Conservation (phyloP, 768 basidiomycete species). For the Tylopilus intermedius region DNA sequence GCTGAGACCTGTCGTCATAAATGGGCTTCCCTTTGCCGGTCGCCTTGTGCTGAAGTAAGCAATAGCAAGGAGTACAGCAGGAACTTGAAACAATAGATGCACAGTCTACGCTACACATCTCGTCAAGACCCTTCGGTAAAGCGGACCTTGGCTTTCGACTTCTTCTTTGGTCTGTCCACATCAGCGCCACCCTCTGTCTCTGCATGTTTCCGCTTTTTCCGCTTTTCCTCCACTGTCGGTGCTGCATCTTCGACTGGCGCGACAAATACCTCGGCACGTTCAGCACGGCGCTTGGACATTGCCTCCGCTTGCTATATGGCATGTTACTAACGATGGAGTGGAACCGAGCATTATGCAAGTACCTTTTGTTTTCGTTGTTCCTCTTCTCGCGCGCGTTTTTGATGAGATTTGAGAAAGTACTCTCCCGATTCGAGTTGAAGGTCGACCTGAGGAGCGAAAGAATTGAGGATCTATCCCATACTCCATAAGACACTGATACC, state of each 20-base stretch:
- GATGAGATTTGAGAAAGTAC: constrained; percentile 90
- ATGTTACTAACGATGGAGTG: neutral
- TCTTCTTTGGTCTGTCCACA: constrained; percentile 40
- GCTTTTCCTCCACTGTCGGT: constrained; percentile 74
- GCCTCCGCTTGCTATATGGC: constrained; percentile 68
- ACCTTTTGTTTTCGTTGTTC: constrained; percentile 69
- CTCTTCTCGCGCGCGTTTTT: constrained; percentile 75
- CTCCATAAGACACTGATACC: constrained; percentile 37
- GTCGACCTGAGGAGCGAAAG: constrained; percentile 56
- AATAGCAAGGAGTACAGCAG: neutral
- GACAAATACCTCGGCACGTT: constrained; percentile 83
- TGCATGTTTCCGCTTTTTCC: constrained; percentile 48
- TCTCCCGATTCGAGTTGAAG: constrained; percentile 94
- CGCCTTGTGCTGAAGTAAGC: constrained; percentile 28
- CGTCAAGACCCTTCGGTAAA: constrained; percentile 5
- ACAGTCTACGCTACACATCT: too few species aligned
- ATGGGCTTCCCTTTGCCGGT: constrained; percentile 11
- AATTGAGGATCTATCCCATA: constrained; percentile 5
- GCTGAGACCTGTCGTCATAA: constrained; percentile 10
- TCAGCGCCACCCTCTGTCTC: constrained; percentile 35
- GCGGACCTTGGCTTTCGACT: constrained; percentile 24
- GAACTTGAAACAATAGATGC: too few species aligned
- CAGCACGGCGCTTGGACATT: constrained; percentile 63
- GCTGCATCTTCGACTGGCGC: constrained; percentile 78
- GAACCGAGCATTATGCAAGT: neutral